Evolutionary conservation across 257 asterid species (phyloP), one percentile per base, ranked within the genome.

Genomic region (Primulina huaijiensis): DNA sequence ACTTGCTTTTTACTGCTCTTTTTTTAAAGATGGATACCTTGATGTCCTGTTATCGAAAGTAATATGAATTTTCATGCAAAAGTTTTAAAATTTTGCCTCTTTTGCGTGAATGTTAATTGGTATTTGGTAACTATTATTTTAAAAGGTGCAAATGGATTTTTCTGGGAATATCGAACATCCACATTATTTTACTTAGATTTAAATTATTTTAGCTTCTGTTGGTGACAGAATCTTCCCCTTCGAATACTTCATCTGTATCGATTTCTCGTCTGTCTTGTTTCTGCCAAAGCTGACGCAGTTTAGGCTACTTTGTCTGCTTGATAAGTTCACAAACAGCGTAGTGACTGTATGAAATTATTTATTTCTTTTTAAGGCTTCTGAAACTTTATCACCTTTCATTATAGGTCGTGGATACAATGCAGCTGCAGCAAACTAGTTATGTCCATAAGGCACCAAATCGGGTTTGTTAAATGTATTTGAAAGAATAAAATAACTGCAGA

Each of bases 381-480:
- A 60, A 77, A 33, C 56, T 35, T 67, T 72, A 52, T 62, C 29
- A 67, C 66, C 77, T 69, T 73, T 23, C 69, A 21, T 70, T 57
- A 70, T 84, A 92, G 98, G 88, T 92, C 72, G 76, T 62, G 67
- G 95, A 84, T 68, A 68, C 87, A 35, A 81, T 79, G 67, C 90
- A 88, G 79, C 89, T 76, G 75, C 94, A 88, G 78, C 88, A 82
- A 60, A 72, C 82, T 74, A 84, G 78, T 75, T 87, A 88, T 69
- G 66, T 89, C 61, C 98, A 93, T 40, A 93, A 90, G 91, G 81
- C 73, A 21, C 84, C 95, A 57, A 90, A 87, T 83, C 88, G 70
- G 90, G 97, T 90, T 80, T 29, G 80, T 84, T 25, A 21, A 70
- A 61, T 80, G 23, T 61, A 57, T 21, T 23, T 23, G 25, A 23